phyloP scores from a whole-genome alignment of 352 stramenopile genomes.

The Blastocystis sp. region DNA sequence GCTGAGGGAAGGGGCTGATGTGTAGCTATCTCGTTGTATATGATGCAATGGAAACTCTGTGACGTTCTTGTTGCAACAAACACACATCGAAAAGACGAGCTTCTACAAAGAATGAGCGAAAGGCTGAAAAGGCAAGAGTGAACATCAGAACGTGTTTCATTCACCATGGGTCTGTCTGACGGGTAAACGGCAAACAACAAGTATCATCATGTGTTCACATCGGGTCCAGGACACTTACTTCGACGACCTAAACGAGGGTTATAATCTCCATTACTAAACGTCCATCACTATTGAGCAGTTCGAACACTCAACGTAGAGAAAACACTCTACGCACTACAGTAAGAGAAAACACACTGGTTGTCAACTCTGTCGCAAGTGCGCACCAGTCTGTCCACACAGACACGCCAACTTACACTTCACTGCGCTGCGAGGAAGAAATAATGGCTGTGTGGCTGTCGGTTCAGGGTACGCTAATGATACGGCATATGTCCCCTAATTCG shows the following conservation, averaged over 20 bases:
- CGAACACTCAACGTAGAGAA: conserved; percentile 64
- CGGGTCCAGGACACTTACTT: conserved; percentile 8
- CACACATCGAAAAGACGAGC: neutral
- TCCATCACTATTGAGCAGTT: conserved; percentile 10
- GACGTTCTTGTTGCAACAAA: neutral
- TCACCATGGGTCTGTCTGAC: conserved; percentile 43
- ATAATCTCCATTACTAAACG: conserved; percentile 64
- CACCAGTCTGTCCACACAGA: neutral
- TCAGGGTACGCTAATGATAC: neutral
- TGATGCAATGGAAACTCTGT: conserved; percentile 3
- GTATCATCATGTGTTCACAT: conserved; percentile 44
- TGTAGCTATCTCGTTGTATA: conserved; percentile 57
- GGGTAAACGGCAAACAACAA: conserved; percentile 35
- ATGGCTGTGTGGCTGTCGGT: neutral
- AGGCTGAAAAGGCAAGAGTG: neutral
- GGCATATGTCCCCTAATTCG: neutral
- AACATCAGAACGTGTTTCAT: conserved; percentile 40
- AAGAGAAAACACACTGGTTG: conserved; percentile 41
- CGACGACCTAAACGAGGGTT: conserved; percentile 28
- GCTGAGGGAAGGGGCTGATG: neutral
- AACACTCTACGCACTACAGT: conserved; percentile 71
- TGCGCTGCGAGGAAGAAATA: neutral
- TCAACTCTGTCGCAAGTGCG: conserved; percentile 66
- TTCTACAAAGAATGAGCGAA: conserved; percentile 20
- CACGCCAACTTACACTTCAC: neutral